phyloP scores from a whole-genome alignment of 2,329 filamentous ascomycete genomes.

The Alternaria sp. region DNA sequence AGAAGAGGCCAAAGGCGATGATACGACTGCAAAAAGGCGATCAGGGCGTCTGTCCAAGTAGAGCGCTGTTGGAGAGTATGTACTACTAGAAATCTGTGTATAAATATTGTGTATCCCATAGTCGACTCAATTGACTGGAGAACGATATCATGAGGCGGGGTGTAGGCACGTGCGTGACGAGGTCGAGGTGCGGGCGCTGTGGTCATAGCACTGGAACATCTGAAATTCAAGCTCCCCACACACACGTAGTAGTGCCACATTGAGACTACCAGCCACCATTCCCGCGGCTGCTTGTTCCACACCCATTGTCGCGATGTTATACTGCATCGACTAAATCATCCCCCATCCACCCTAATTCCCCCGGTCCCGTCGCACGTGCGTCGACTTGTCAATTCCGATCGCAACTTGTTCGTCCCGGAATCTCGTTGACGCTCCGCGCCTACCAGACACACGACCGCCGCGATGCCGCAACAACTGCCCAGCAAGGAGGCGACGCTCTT shows the following conservation, averaged over 20 bases:
- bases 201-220: constrained; percentile 31
- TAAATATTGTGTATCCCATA: neutral
- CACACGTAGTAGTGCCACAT: constrained; percentile 30
- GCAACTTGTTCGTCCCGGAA: constrained; percentile 18
- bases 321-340: constrained; percentile 9
- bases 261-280: constrained; percentile 9
- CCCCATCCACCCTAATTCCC: neutral
- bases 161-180: constrained; percentile 28
- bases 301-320: constrained; percentile 16
- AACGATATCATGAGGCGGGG: neutral
- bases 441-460: constrained; percentile 26
- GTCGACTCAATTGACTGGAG: neutral
- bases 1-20: constrained; percentile 19
- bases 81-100: neutral
- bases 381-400: constrained; percentile 14
- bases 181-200: constrained; percentile 15
- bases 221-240: constrained; percentile 45
- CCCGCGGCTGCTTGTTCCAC: constrained; percentile 6
- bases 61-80: neutral
- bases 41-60: constrained; percentile 31
- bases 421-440: constrained; percentile 9
- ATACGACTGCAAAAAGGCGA: constrained; percentile 24
- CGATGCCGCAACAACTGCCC: constrained; percentile 75
- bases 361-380: constrained; percentile 1
- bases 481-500: constrained; percentile 95